These are phyloP conservation scores for Platismatia glauca DNA, from an alignment of 495 filamentous ascomycete species.

Conservation along the genomic window DNA sequence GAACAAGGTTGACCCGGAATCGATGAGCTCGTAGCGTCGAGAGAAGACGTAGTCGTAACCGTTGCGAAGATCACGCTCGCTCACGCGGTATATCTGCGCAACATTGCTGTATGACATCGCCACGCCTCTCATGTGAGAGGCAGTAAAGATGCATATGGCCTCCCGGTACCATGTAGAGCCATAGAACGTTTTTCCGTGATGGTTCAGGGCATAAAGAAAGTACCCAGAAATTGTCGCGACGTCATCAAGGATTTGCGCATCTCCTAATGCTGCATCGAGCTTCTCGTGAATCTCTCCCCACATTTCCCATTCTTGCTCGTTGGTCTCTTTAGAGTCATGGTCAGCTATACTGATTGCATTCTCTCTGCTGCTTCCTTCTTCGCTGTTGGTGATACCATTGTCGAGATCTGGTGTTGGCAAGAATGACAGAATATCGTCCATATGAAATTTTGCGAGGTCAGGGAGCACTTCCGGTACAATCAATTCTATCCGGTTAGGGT, in stretches of 20 bases:
- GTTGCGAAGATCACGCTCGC: neutral
- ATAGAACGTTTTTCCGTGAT: neutral
- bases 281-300: neutral
- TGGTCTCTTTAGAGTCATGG: neutral
- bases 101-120: neutral
- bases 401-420: neutral
- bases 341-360: too few relatives aligned
- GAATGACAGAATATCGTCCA: too few relatives aligned
- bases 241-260: neutral
- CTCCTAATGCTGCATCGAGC: neutral
- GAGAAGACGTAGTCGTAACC: neutral
- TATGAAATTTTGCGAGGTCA: neutral
- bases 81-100: neutral
- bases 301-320: neutral
- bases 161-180: neutral
- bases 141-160: neutral
- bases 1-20: neutral
- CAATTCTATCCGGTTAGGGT: neutral
- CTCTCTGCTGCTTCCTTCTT: neutral
- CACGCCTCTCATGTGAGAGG: neutral
- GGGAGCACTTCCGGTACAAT: neutral
- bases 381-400: neutral
- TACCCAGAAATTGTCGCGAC: neutral
- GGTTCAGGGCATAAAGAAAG: neutral
- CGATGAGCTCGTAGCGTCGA: neutral